A percentile compares a stretch with the other conserved stretches of the same genome.
Evolutionary conservation across 2,329 filamentous ascomycete species (phyloP).

Genomic region (Bisporella sp.): DNA sequence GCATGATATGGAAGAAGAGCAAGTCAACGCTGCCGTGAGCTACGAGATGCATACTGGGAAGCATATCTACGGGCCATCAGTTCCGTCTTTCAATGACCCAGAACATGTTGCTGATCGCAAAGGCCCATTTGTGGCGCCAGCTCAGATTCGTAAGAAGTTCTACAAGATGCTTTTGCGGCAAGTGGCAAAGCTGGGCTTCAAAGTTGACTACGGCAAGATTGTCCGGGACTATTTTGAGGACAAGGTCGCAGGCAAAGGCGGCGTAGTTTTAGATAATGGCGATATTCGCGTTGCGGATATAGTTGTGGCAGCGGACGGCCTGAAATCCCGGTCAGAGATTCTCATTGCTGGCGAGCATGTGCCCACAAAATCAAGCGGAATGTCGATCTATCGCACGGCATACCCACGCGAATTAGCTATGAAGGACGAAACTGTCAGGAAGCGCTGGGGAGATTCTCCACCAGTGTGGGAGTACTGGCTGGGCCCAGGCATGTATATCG

Average conservation of each 20-base stretch:
- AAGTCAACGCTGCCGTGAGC: conserved; percentile 27
- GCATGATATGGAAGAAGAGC: conserved; percentile 38
- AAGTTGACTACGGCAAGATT: conserved; percentile 45
- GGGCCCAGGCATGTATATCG: background rate
- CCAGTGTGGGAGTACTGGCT: background rate
- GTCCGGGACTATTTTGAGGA: conserved; percentile 43
- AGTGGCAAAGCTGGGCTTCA: conserved; percentile 38
- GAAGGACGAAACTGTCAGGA: background rate
- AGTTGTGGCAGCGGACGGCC: conserved; percentile 32
- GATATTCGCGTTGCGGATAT: conserved; percentile 33
- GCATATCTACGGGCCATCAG: conserved; percentile 38
- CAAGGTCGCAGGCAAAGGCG: conserved; percentile 28
- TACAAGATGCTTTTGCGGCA: conserved; percentile 43
- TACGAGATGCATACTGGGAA: conserved; percentile 27
- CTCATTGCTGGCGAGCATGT: conserved; percentile 29
- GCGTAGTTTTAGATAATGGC: conserved; percentile 36
- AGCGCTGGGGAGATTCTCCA: conserved; percentile 22
- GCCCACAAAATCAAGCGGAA: conserved; percentile 31
- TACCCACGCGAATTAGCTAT: conserved; percentile 3
- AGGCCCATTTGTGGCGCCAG: conserved; percentile 28
- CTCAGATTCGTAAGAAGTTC: conserved; percentile 46
- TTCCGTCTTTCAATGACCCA: conserved; percentile 15
- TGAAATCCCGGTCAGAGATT: conserved; percentile 21
- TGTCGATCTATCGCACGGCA: conserved; percentile 30
- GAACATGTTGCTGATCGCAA: background rate